Percentiles rank a stretch among this genome's conserved stretches.
These are phyloP conservation scores for Setomelanomma holmii DNA, from an alignment of 2,329 filamentous ascomycete species.

Conservation along the genomic window DNA sequence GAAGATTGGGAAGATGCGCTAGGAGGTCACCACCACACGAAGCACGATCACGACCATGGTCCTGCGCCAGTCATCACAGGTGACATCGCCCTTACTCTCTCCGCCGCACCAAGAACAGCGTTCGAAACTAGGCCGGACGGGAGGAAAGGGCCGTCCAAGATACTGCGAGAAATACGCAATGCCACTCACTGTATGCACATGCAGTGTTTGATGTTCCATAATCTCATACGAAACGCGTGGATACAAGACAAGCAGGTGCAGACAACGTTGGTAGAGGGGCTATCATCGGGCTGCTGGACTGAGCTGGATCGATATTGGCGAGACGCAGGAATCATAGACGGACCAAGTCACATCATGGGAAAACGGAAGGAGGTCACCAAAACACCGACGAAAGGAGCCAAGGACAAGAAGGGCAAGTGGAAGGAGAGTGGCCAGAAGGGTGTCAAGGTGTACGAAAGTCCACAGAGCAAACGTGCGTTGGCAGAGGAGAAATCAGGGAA, in stretches of 20 bases:
- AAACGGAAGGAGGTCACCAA: slow-evolving; percentile 63
- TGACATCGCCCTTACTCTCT: slow-evolving; percentile 76
- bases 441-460: slow-evolving; percentile 36
- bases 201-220: slow-evolving; percentile 86
- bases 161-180: slow-evolving; percentile 78
- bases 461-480: slow-evolving; percentile 22
- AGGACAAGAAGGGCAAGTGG: slow-evolving; percentile 37
- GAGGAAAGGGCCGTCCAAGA: slow-evolving; percentile 87
- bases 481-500: slow-evolving; percentile 10
- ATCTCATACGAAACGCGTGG: slow-evolving; percentile 66
- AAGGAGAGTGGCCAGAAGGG: slow-evolving; percentile 53
- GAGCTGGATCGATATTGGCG: slow-evolving; percentile 52
- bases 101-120: slow-evolving; percentile 27
- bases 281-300: slow-evolving; percentile 44
- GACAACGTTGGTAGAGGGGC: slow-evolving; percentile 34
- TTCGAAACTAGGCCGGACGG: slow-evolving; percentile 55
- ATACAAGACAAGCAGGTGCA: slow-evolving; percentile 45
- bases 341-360: slow-evolving; percentile 78
- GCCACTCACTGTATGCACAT: slow-evolving; percentile 90
- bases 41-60: slow-evolving; percentile 43
- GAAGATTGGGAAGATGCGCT: slow-evolving; percentile 51
- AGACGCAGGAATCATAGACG: slow-evolving; percentile 86
- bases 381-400: slow-evolving; percentile 65
- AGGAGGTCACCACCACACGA: slow-evolving; percentile 43
- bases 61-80: slow-evolving; percentile 61